A percentile compares a stretch with the other conserved stretches of the same genome.
Conservation (phyloP, 306 rosid species). For the Canavalia ensiformis region DNA sequence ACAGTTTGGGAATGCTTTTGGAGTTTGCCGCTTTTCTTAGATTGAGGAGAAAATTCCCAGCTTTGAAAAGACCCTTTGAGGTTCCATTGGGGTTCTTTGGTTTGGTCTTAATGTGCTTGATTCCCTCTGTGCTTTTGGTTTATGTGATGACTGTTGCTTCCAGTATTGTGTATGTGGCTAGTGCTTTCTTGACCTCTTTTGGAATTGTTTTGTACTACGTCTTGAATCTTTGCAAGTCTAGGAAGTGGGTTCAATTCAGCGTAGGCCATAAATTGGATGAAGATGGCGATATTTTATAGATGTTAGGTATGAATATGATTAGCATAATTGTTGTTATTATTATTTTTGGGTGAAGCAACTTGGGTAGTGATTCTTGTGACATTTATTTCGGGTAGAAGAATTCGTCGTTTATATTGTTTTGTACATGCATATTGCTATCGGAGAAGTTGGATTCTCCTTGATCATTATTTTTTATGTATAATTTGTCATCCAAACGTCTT, state of each 20-base stretch:
- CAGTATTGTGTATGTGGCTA: conserved; percentile 53
- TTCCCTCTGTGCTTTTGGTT: conserved; percentile 70
- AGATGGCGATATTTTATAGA: conserved; percentile 29
- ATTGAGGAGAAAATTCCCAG: conserved; percentile 65
- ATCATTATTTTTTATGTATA: neutral
- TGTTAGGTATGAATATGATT: neutral
- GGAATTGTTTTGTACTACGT: conserved; percentile 53
- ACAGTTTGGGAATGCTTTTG: conserved; percentile 90
- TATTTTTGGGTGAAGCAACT: neutral
- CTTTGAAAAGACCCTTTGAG: conserved; percentile 65
- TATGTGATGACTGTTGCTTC: conserved; percentile 74
- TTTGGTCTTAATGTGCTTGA: conserved; percentile 69
- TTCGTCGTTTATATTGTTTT: conserved; percentile 44
- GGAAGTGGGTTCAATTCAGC: conserved; percentile 50
- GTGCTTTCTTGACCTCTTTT: conserved; percentile 53
- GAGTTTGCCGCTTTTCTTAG: conserved; percentile 79
- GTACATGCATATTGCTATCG: conserved; percentile 26
- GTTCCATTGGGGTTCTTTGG: conserved; percentile 68
- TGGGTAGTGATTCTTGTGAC: conserved; percentile 17
- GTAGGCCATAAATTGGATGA: conserved; percentile 43
- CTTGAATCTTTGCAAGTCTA: conserved; percentile 56
- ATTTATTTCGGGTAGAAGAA: conserved; percentile 51
- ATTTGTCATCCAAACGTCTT: neutral
- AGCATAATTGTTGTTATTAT: neutral
- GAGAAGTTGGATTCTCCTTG: conserved; percentile 44